phyloP scores from a whole-genome alignment of 441 rosid species.

The Eutrema salsugineum region DNA sequence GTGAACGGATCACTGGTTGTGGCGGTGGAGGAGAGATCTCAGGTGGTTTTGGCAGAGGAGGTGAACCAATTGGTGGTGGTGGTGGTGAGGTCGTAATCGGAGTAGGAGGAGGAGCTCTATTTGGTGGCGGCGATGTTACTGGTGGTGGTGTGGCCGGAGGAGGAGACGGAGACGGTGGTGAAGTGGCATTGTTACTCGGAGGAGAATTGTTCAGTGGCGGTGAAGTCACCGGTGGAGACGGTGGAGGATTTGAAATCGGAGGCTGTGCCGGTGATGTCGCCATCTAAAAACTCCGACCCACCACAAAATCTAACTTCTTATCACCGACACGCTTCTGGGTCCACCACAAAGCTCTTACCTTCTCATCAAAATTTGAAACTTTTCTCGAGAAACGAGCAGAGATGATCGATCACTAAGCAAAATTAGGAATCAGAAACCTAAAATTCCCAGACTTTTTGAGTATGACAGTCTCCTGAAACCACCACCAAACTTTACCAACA shows the following conservation, averaged over 20 bases:
- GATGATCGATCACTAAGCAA: background rate
- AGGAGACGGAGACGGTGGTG: slow-evolving; percentile 29
- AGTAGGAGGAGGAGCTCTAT: slow-evolving; percentile 34
- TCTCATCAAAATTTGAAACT: background rate
- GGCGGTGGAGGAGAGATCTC: slow-evolving; percentile 26
- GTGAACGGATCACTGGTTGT: slow-evolving; percentile 32
- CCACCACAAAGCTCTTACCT: background rate
- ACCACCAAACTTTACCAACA: slow-evolving; percentile 27
- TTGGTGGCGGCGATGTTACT: slow-evolving; percentile 23
- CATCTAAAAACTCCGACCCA: slow-evolving; percentile 8
- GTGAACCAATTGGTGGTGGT: slow-evolving; percentile 23
- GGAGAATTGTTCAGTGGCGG: slow-evolving; percentile 7
- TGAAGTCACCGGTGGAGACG: slow-evolving; percentile 7
- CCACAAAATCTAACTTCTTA: background rate
- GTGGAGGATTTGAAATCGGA: slow-evolving; percentile 20
- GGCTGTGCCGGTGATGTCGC: slow-evolving; percentile 14
- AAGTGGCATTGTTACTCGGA: slow-evolving; percentile 2
- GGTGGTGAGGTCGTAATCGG: slow-evolving; percentile 31
- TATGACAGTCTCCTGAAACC: slow-evolving; percentile 3
- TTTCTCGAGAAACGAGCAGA: background rate
- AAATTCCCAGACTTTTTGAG: slow-evolving; percentile 10
- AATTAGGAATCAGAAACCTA: background rate
- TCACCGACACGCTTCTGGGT: background rate
- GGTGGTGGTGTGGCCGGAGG: slow-evolving; percentile 31
- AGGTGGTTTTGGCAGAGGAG: slow-evolving; percentile 27